These are phyloP conservation scores for Trichoderma semiorbis DNA, from an alignment of 2,329 filamentous ascomycete genomes.

Conservation along the genomic window DNA sequence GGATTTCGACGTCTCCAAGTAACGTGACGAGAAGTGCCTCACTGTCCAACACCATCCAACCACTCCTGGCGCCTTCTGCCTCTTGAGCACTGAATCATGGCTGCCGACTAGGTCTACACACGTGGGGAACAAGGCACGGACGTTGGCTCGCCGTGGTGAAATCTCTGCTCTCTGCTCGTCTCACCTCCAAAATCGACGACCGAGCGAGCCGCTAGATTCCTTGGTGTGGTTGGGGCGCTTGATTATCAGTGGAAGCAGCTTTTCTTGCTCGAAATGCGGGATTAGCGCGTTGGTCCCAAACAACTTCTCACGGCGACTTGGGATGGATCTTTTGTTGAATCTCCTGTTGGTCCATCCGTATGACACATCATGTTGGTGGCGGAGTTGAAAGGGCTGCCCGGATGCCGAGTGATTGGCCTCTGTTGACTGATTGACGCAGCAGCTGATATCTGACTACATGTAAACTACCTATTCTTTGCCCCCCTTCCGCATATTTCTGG, in stretches of 20 bases:
- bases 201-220: slow-evolving; percentile 5
- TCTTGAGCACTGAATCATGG: slow-evolving; percentile 5
- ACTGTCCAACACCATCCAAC: background rate
- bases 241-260: background rate
- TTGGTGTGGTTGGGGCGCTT: slow-evolving; percentile 12
- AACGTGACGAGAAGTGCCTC: slow-evolving; percentile 31
- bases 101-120: background rate
- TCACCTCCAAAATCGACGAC: background rate
- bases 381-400: background rate
- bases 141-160: slow-evolving; percentile 7
- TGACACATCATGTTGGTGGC: slow-evolving; percentile 1
- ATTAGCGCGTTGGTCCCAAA: slow-evolving; percentile 28
- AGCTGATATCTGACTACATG: slow-evolving; percentile 6
- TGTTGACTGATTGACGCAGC: background rate
- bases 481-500: background rate
- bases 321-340: slow-evolving; percentile 5
- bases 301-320: background rate
- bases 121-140: slow-evolving; percentile 1
- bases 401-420: slow-evolving; percentile 9
- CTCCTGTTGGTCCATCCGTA: slow-evolving; percentile 11
- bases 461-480: background rate
- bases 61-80: background rate
- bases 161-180: background rate
- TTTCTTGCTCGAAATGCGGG: slow-evolving; percentile 24
- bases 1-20: slow-evolving; percentile 29